Evolutionary conservation across 2,329 filamentous ascomycete genomes (phyloP).

Genomic region (Aureobasidium sp.): DNA sequence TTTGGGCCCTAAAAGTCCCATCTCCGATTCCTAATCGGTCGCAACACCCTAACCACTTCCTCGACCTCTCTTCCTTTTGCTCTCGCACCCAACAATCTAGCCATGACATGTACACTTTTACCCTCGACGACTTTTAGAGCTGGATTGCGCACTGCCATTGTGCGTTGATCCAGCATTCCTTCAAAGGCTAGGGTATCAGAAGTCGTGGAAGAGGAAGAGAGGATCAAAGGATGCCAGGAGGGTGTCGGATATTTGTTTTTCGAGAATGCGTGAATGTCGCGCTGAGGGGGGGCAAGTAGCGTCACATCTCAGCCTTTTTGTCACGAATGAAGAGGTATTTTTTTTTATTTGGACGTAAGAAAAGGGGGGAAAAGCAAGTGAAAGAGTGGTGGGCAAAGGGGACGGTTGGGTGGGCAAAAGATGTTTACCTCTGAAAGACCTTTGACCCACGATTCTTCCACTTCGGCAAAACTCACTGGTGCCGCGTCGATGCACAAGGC

Average conservation of each 20-base stretch:
- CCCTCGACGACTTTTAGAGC: background rate
- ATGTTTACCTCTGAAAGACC: constrained; percentile 14
- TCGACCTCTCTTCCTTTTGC: background rate
- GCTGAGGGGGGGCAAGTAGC: too few species aligned
- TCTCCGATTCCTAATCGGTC: background rate
- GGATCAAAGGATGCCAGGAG: background rate
- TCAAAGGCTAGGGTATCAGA: background rate
- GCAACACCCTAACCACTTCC: background rate
- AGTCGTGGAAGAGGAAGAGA: too few species aligned
- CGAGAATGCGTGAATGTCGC: background rate
- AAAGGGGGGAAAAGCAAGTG: constrained; percentile 12
- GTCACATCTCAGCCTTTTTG: too few species aligned
- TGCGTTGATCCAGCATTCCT: constrained; percentile 3
- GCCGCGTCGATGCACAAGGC: background rate
- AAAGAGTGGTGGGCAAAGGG: constrained; percentile 4
- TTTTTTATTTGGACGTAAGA: background rate
- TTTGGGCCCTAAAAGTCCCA: constrained; percentile 3
- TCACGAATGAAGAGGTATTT: background rate
- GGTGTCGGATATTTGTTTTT: background rate
- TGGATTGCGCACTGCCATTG: background rate
- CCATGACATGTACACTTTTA: background rate
- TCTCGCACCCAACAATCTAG: background rate
- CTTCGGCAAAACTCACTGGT: background rate
- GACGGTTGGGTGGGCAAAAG: too few species aligned
- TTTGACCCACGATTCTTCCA: constrained; percentile 10